These are phyloP conservation scores for Rhytidhysteron rufulum DNA, from an alignment of 2,329 filamentous ascomycete genomes.

Conservation along the genomic window DNA sequence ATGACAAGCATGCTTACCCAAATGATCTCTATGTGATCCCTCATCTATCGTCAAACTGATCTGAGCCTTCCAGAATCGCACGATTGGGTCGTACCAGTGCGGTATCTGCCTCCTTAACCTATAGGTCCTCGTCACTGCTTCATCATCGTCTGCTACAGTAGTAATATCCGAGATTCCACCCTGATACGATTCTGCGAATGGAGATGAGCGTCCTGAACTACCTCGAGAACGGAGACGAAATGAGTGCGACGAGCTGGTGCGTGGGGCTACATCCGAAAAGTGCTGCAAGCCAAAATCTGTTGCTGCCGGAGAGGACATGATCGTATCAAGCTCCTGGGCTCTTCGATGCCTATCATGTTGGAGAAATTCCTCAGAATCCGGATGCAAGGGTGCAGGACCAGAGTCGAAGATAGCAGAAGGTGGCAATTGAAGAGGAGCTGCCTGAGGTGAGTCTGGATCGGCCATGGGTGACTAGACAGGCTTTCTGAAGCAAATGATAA, in stretches of 20 bases:
- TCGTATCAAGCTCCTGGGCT: constrained; percentile 14
- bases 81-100: constrained; percentile 36
- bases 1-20: constrained; percentile 54
- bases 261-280: neutral
- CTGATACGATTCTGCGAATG: neutral
- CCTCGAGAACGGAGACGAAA: constrained; percentile 4
- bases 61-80: constrained; percentile 48
- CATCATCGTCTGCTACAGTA: constrained; percentile 11
- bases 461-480: too few species aligned
- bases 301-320: constrained; percentile 5
- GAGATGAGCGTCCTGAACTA: neutral
- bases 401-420: constrained; percentile 8
- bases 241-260: constrained; percentile 3
- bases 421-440: constrained; percentile 2
- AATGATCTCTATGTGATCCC: constrained; percentile 51
- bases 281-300: neutral
- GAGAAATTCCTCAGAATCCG: constrained; percentile 14
- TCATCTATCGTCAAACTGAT: constrained; percentile 50
- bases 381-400: constrained; percentile 8
- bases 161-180: constrained; percentile 8
- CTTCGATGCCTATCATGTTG: constrained; percentile 11
- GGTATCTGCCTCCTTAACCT: constrained; percentile 12
- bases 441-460: neutral
- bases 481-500: too few species aligned
- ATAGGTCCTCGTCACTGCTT: constrained; percentile 8